Evolutionary conservation across 768 basidiomycete species (phyloP).

Genomic region (Clitopilus hobsonii): DNA sequence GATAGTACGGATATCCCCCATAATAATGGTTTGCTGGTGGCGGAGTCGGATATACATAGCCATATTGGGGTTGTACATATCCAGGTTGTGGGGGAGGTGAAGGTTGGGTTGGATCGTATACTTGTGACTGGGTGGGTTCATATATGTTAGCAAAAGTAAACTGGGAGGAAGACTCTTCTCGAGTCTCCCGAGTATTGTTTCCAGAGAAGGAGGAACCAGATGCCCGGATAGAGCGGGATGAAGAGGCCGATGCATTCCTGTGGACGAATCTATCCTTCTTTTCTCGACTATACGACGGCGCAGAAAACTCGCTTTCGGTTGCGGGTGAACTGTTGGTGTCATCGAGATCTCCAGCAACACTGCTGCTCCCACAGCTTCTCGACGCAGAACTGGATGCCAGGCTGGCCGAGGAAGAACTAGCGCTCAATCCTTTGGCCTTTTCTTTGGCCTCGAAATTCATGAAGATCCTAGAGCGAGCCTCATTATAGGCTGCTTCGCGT

Average conservation of each 20-base stretch:
- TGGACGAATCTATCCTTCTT: conserved; percentile 48
- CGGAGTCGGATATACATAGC: conserved; percentile 46
- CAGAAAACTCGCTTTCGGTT: conserved; percentile 81
- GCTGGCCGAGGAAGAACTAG: conserved; percentile 72
- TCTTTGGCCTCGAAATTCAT: conserved; percentile 77
- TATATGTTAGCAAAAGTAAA: conserved; percentile 74
- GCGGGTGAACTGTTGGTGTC: conserved; percentile 68
- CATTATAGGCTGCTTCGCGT: conserved; percentile 85
- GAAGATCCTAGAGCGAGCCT: conserved; percentile 83
- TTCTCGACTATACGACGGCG: conserved; percentile 43
- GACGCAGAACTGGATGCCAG: conserved; percentile 66
- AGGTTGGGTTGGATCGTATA: conserved; percentile 47
- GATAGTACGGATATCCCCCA: conserved; percentile 37
- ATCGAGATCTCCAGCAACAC: conserved; percentile 62
- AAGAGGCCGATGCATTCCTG: conserved; percentile 45
- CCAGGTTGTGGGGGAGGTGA: conserved; percentile 29
- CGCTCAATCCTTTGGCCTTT: conserved; percentile 68
- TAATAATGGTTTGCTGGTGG: conserved; percentile 34
- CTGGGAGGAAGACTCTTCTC: conserved; percentile 65
- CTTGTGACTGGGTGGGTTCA: conserved; percentile 43
- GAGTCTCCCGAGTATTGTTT: conserved; percentile 65
- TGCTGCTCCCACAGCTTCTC: conserved; percentile 42
- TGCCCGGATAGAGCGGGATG: conserved; percentile 57
- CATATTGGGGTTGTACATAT: conserved; percentile 45
- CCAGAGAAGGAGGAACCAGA: conserved; percentile 42